Evolutionary conservation across 1,284 basidiomycete genomes (phyloP), one percentile per base, ranked within the genome.

Genomic region (Naganishia liquefaciens): DNA sequence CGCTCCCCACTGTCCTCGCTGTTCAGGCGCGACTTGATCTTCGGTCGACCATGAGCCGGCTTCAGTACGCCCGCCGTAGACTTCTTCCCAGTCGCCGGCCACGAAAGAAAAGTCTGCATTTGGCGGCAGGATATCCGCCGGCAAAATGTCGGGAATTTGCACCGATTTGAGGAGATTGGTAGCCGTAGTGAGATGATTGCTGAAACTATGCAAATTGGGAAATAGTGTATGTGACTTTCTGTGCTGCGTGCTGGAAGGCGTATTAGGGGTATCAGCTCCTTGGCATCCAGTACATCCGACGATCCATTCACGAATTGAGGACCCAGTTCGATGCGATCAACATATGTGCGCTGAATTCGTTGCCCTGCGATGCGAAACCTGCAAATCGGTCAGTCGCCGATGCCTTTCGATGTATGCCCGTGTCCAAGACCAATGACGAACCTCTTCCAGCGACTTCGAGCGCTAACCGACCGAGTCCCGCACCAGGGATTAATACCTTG

Each of bases 281-380:
- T 11, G 43, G 43, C 7, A 7, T 7, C 43, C 2, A 6, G 69
- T 10, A 57, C 27, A 37, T 55, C 25, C 28, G 62, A 42, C 21
- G 1, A 30, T 21, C 6, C 43, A 67, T 78, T 23, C 70, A 90
- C 89, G 83, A 84, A 73, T 91, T 92, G 40, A 94, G 80, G 28
- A 93, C 86, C 74, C 89, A 88, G 73, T 87, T 89, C 6, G 91
- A 91, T 1, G 88, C 82, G 1, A 94, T 83, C 10, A 94, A 83
- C 92, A 94, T 95, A 79, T 91, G 93, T 68, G 93, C 89, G 39
- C 90, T 93, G 75, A 94, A 95, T 77, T 96, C 93, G 75, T 95
- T 96, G 10, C 89, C 93, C 77, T 93, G 91, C 65, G 88, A 89
- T 4, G 88, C 79, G 71, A 93, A 94, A 10, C 90, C 91, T 91